A percentile compares a stretch with the other conserved stretches of the same genome.
Conservation (phyloP, 2,329 filamentous ascomycete genomes). For the Epichloe typhina region DNA sequence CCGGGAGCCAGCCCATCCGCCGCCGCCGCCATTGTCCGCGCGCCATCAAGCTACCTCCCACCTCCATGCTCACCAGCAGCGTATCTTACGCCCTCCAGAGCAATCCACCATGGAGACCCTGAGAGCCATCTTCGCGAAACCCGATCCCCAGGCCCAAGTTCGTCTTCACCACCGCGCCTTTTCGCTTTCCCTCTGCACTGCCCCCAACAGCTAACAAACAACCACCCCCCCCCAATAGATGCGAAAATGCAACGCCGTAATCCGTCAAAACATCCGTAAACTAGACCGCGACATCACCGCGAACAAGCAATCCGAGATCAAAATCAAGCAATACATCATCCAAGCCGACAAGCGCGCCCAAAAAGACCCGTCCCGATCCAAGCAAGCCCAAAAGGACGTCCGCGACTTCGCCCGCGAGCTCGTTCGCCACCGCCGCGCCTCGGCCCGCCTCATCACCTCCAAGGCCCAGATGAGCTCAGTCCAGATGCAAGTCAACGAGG, state of each 20-base stretch:
- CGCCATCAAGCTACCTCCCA: background rate
- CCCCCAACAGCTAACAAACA: background rate
- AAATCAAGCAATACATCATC: conserved; percentile 75
- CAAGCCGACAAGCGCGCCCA: conserved; percentile 70
- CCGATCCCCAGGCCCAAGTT: conserved; percentile 81
- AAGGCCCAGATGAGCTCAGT: conserved; percentile 89
- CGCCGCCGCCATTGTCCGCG: background rate
- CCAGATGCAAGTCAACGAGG: conserved; percentile 95
- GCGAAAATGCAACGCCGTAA: conserved; percentile 85
- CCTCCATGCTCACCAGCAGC: conserved; percentile 2
- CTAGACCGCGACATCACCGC: conserved; percentile 83
- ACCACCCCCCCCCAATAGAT: conserved; percentile 40
- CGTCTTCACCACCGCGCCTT: conserved; percentile 26
- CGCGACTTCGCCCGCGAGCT: conserved; percentile 83
- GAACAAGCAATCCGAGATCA: conserved; percentile 66
- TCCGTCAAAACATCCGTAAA: conserved; percentile 82
- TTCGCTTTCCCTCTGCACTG: conserved; percentile 2
- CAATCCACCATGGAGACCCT: conserved; percentile 64
- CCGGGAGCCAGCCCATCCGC: background rate
- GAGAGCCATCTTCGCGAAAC: conserved; percentile 76
- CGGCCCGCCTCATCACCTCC: conserved; percentile 62
- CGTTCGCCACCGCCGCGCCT: conserved; percentile 66
- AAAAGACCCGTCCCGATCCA: conserved; percentile 62
- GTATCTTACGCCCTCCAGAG: too few species aligned
- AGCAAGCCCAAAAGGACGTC: conserved; percentile 70